Evolutionary conservation across 1,284 basidiomycete species (phyloP), one percentile per base, ranked within the genome.

Genomic region (Cutaneotrichosporon sp.): DNA sequence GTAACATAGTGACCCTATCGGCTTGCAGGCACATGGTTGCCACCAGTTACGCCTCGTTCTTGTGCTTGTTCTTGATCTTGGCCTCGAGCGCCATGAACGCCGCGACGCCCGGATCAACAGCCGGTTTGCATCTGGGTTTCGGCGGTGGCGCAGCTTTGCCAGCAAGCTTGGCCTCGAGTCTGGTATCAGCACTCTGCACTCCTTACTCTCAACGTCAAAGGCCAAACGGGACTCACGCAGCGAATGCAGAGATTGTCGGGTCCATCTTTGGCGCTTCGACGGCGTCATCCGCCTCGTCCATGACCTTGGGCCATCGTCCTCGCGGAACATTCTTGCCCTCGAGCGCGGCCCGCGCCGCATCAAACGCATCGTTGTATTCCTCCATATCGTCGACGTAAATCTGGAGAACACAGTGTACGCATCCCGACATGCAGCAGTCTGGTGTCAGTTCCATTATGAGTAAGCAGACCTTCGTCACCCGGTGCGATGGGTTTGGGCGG

Each of bases 351-450:
- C 85, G 85, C 2, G 92, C 80, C 0, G 81, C 71, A 1, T 73
- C 73, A 1, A 93, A 70, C 1, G 87, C 83, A 8, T 83, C 80
- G 38, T 85, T 84, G 79, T 92, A 92, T 13, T 83, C 83, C n/a
- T 84, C 81, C 4, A 91, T 77, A 0, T 89, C 86, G 57, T 92
- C 91, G 61, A 89, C 86, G 78, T 94, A 92, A 31, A 94, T 80
- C 70, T 92, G 91, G 76, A 94, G 90, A 8, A 94, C 90, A 77
- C 92, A 95, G 40, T 92, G 81, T 0, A 91, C 90, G 72, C 92
- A 95, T 34, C 91, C 91, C 10, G 90, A 92, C 91, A 92, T 93
- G 80, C 92, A 94, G 78, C 92, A 93, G 79, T 92, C 90, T 92
- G 69, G 21, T 1, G 47, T 61, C 40, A 67, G 60, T 52, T 11